Conservation (phyloP, 2,329 filamentous ascomycete species). For the Cercospora berteroae region DNA sequence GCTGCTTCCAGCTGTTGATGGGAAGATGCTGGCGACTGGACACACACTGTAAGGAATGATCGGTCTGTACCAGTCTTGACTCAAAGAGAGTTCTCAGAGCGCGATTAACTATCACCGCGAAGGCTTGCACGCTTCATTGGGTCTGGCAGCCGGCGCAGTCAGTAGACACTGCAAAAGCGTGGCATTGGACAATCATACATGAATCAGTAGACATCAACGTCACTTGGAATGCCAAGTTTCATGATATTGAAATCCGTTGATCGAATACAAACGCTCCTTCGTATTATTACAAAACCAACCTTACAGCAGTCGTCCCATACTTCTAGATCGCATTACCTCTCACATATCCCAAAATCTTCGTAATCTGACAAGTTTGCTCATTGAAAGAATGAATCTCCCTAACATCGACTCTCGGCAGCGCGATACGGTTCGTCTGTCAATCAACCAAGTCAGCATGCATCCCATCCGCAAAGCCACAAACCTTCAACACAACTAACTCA, state of each 20-base stretch:
- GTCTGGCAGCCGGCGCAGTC: no score
- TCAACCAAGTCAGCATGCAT: background rate
- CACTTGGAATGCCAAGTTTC: no score
- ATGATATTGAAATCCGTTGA: background rate
- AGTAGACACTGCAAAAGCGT: no score
- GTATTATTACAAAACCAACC: background rate
- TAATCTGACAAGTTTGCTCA: constrained; percentile 12
- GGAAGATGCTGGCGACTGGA: no score
- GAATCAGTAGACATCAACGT: no score
- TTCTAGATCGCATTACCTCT: background rate
- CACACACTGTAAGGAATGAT: no score
- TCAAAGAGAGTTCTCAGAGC: no score
- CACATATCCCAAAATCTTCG: constrained; percentile 13
- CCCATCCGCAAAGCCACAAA: background rate
- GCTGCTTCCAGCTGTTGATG: no score
- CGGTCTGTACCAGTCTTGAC: no score
- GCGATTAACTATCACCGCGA: no score
- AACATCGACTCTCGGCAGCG: constrained; percentile 1
- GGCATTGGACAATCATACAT: no score
- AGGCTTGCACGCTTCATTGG: no score
- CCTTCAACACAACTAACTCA: background rate
- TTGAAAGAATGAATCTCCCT: constrained; percentile 18
- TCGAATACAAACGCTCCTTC: background rate
- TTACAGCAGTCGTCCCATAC: background rate
- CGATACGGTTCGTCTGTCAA: background rate